A percentile compares a stretch with the other conserved stretches of the same genome.
Conservation (phyloP, 1,139 yeast genomes). For the Suhomyces anneliseae region DNA sequence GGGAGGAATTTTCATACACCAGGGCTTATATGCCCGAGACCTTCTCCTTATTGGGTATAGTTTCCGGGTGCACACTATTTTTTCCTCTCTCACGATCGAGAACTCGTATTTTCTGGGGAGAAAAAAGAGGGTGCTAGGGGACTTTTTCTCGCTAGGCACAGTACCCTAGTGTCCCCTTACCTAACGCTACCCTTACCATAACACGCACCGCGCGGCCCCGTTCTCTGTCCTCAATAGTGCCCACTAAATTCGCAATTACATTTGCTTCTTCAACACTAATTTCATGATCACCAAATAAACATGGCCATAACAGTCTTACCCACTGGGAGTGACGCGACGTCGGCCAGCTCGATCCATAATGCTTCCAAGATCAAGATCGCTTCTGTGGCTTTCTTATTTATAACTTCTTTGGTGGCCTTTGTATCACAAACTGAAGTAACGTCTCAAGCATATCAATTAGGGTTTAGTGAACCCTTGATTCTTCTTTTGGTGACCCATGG, state of each 20-base stretch:
- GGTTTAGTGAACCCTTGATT: slow-evolving; percentile 69
- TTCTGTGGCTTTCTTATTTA: slow-evolving; percentile 57
- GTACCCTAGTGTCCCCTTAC: too few relatives aligned
- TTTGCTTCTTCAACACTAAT: background rate
- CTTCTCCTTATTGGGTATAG: background rate
- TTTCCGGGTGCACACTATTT: background rate
- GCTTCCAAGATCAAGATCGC: slow-evolving; percentile 38
- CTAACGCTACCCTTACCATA: too few relatives aligned
- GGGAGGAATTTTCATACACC: background rate
- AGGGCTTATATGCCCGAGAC: background rate
- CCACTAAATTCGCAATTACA: background rate
- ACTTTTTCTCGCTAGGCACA: too few relatives aligned
- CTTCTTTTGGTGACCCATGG: slow-evolving; percentile 74
- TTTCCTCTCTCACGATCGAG: too few relatives aligned
- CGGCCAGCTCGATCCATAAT: slow-evolving; percentile 13
- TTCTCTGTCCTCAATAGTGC: background rate
- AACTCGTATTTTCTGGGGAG: too few relatives aligned
- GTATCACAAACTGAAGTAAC: slow-evolving; percentile 82
- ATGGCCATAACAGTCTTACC: slow-evolving; percentile 16
- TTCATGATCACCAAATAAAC: background rate
- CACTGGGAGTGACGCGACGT: slow-evolving; percentile 10
- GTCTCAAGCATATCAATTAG: slow-evolving; percentile 60
- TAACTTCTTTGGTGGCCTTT: slow-evolving; percentile 62
- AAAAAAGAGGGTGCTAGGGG: too few relatives aligned
- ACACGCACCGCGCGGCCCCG: too few relatives aligned